A percentile compares a stretch with the other conserved stretches of the same genome.
Conservation (phyloP, 2,329 filamentous ascomycete species). For the Alternaria gansuensis region DNA sequence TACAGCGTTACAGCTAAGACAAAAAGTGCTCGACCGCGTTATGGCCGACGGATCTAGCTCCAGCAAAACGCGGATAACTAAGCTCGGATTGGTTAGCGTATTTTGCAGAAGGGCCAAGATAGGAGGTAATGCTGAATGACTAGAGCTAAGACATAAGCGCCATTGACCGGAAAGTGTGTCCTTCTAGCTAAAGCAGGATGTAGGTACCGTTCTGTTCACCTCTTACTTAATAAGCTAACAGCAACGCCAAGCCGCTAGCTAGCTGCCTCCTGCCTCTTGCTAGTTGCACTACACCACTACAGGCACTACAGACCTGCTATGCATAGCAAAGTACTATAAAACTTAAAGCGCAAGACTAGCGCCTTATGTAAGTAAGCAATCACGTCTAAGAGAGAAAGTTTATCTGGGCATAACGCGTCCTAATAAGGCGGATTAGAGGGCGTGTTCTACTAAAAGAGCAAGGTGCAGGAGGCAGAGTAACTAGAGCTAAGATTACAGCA, state of each 20-base stretch:
- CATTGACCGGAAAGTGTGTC: conserved; percentile 9
- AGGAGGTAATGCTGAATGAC: conserved; percentile 7
- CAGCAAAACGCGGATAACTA: conserved; percentile 2
- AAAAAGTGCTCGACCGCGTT: conserved; percentile 8
- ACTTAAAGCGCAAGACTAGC: not conserved
- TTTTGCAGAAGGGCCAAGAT: conserved; percentile 6
- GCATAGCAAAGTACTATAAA: not conserved
- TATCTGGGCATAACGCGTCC: not conserved
- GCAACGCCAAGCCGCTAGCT: not conserved
- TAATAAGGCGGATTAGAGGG: not conserved
- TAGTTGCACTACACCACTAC: not conserved
- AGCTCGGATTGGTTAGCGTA: conserved; percentile 9
- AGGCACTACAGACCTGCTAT: conserved; percentile 6
- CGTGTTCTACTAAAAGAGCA: not conserved
- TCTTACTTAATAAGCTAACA: not conserved
- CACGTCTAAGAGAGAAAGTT: conserved; percentile 1
- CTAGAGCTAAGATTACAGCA: conserved; percentile 1
- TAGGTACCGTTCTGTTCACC: conserved; percentile 2
- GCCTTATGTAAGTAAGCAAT: not conserved
- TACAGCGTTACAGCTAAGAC: conserved; percentile 10
- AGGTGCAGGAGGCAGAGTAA: conserved; percentile 6
- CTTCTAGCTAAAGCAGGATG: conserved; percentile 3
- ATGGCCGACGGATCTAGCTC: not conserved
- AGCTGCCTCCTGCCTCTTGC: not conserved
- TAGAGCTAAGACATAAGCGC: conserved; percentile 12